Base-by-base conservation (phyloP, 768 basidiomycete genomes). In the Kwoniella sp. region DNA sequence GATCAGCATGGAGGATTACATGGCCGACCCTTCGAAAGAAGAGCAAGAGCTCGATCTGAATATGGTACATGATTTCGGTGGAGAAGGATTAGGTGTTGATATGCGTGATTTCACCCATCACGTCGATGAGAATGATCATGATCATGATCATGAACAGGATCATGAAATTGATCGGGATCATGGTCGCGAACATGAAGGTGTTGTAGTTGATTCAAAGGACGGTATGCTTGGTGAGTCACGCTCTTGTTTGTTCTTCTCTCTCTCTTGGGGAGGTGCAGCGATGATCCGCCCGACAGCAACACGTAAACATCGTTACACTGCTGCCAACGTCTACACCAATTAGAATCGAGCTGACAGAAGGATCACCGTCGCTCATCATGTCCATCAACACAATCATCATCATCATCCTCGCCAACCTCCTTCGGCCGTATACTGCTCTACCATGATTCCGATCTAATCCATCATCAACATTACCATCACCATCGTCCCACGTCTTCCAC, bases 31-130 rank as follows among this genome's bases (percentile, higher is more conserved):
- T 3, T 13, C 54, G 29, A 63, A 63, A 63, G 62, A 64, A 12
- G 62, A 64, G 33, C 36, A 60, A n/a, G 64, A 58, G 17, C 36
- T 68, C 24, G 70, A 73, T 55, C 71, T 71, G 65, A 70, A 76
- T 33, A 69, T 73, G 61, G 50, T 76, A 40, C 72, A 73, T 63
- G 72, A 76, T 65, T 76, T 76, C 33, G 74, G 74, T 17, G 62
- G 55, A 13, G 74, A 71, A 52, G 74, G 74, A 15, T 52, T 73
- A 15, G 74, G 74, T 12, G 68, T 76, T 2, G 74, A 76, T 52
- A 76, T 76, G 74, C 51, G 74, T 55, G 74, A 76, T 58, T 76
- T 73, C 58, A 59, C 63, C 1, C 52, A 54, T 59, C 69, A 71
- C 44, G 49, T n/a, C 47, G 63, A 64, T 17, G 58, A 63, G 25